Conservation (phyloP, 2,329 filamentous ascomycete species). For the Fusarium tuaranense region DNA sequence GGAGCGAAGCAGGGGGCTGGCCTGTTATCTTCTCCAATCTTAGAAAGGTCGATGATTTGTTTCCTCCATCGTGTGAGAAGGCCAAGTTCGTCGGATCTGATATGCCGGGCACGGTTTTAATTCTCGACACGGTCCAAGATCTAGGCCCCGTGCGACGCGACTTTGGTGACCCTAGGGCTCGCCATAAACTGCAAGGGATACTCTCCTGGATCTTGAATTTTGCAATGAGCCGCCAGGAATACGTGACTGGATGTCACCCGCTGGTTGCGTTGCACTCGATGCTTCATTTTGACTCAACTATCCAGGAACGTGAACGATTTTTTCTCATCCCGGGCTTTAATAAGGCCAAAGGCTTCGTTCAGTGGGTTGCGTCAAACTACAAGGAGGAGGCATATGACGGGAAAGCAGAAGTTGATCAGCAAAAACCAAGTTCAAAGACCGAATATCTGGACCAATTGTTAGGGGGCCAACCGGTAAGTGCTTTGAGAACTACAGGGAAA, state of each 20-base stretch:
- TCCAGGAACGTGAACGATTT: neutral
- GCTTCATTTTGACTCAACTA: neutral
- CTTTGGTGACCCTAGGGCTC: neutral
- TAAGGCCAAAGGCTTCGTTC: neutral
- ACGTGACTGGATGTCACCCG: slow-evolving; percentile 9
- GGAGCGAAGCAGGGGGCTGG: neutral
- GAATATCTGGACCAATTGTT: neutral
- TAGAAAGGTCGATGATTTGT: neutral
- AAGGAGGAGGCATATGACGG: neutral
- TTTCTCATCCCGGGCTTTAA: neutral
- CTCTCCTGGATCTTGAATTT: neutral
- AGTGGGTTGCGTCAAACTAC: neutral
- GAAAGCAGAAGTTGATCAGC: neutral
- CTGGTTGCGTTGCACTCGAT: neutral
- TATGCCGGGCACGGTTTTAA: neutral
- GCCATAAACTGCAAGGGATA: neutral
- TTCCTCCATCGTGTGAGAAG: neutral
- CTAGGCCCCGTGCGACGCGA: neutral
- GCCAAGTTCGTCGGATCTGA: neutral
- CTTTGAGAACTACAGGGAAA: neutral
- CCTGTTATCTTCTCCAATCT: neutral
- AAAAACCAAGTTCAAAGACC: neutral
- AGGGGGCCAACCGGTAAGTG: neutral
- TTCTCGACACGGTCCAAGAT: neutral
- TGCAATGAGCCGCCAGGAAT: neutral